Conservation (phyloP, 2,329 filamentous ascomycete genomes). For the Exophiala sp. region DNA sequence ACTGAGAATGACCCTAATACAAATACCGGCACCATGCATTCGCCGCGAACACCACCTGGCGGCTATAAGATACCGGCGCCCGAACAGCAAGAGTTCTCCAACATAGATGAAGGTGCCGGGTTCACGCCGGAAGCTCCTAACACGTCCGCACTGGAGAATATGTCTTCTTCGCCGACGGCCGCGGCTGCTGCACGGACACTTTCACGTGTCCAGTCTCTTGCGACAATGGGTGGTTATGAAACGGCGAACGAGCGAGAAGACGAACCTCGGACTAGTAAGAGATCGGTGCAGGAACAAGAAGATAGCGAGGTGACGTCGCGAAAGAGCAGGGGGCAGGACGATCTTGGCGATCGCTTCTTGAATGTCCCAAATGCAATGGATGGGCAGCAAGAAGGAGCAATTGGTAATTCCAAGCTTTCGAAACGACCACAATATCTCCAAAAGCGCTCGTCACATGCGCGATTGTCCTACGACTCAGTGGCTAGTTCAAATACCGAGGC, state of each 20-base stretch:
- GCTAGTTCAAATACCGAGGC: slow-evolving; percentile 56
- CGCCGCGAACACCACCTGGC: slow-evolving; percentile 28
- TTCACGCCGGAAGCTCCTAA: slow-evolving; percentile 29
- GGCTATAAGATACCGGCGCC: slow-evolving; percentile 32
- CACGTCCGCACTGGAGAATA: slow-evolving; percentile 40
- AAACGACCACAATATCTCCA: slow-evolving; percentile 55
- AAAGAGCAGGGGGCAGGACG: slow-evolving; percentile 5
- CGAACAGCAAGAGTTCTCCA: slow-evolving; percentile 22
- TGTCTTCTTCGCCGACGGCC: slow-evolving; percentile 45
- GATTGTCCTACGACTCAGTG: slow-evolving; percentile 57
- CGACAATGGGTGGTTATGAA: slow-evolving; percentile 32
- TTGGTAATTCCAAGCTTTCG: slow-evolving; percentile 1
- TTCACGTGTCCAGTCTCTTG: slow-evolving; percentile 37
- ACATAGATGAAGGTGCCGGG: slow-evolving; percentile 23
- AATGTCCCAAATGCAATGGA: slow-evolving; percentile 9
- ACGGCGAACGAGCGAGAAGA: slow-evolving; percentile 26
- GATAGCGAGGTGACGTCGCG: slow-evolving; percentile 22
- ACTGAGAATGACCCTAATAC: slow-evolving; percentile 8
- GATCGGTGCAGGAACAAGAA: slow-evolving; percentile 10
- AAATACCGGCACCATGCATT: slow-evolving; percentile 11
- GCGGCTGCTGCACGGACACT: slow-evolving; percentile 42
- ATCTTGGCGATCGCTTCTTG: slow-evolving; percentile 10
- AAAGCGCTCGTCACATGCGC: slow-evolving; percentile 55
- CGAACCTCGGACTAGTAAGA: neutral
- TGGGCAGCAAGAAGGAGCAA: slow-evolving; percentile 13